A percentile compares a stretch with the other conserved stretches of the same genome.
These are phyloP conservation scores for Rhodosporidiobolus odoratus DNA, from an alignment of 768 basidiomycete species.

Conservation along the genomic window DNA sequence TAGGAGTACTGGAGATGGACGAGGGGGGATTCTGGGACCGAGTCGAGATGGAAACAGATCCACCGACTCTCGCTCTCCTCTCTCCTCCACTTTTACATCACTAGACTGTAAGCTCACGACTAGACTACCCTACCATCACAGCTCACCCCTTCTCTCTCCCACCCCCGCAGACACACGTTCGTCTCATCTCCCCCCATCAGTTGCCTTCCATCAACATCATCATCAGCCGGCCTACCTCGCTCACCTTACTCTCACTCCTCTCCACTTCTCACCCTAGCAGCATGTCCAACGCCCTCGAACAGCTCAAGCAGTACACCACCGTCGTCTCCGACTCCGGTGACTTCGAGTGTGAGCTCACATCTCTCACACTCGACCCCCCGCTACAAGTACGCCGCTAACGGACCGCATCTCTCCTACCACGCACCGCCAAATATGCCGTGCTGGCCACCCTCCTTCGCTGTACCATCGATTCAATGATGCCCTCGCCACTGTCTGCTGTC, in stretches of 20 bases:
- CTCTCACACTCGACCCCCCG: background rate
- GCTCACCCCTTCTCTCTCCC: background rate
- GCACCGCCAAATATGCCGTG: slow-evolving; percentile 30
- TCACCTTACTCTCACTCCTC: background rate
- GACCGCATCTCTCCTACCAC: too few relatives aligned
- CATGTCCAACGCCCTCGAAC: slow-evolving; percentile 49
- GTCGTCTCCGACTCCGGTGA: slow-evolving; percentile 90
- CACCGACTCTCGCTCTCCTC: too few relatives aligned
- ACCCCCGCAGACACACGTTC: background rate
- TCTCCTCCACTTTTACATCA: too few relatives aligned
- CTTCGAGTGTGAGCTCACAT: slow-evolving; percentile 62
- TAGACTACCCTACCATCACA: too few relatives aligned
- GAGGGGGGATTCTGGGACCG: too few relatives aligned
- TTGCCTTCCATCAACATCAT: too few relatives aligned
- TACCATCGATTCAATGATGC: background rate
- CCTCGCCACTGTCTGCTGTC: background rate
- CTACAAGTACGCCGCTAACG: background rate
- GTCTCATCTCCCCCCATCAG: background rate
- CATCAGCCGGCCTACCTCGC: background rate
- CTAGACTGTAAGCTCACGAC: too few relatives aligned
- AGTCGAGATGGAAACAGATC: too few relatives aligned
- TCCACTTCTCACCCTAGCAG: background rate
- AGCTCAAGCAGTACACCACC: slow-evolving; percentile 84
- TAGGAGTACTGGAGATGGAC: too few relatives aligned
- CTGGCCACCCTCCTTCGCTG: background rate